Conservation (phyloP, 768 basidiomycete genomes). For the Suillus americanus region DNA sequence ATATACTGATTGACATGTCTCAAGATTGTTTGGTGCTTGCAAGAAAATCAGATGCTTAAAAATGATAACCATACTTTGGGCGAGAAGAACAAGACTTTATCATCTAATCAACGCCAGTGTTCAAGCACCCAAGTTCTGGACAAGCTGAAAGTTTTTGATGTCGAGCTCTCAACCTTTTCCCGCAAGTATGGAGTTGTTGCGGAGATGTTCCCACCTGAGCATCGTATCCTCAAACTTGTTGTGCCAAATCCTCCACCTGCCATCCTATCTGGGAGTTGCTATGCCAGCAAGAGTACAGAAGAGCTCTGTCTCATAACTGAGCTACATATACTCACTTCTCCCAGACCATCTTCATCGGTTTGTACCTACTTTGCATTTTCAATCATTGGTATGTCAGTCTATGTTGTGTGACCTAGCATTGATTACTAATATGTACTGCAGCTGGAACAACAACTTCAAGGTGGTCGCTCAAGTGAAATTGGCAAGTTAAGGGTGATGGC, state of each 20-base stretch:
- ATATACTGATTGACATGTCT: no score
- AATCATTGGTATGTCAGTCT: background rate
- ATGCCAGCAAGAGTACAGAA: background rate
- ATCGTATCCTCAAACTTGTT: no score
- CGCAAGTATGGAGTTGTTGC: background rate
- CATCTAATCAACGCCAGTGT: background rate
- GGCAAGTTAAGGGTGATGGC: background rate
- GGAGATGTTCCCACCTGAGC: slow-evolving; percentile 2
- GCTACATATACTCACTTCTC: background rate
- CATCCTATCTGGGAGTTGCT: background rate
- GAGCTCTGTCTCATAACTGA: background rate
- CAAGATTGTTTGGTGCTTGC: background rate
- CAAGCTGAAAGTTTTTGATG: background rate
- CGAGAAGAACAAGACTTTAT: background rate
- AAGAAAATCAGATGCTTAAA: background rate
- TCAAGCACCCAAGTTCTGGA: background rate
- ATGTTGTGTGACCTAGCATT: background rate
- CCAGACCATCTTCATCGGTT: background rate
- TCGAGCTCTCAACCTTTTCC: background rate
- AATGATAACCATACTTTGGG: background rate
- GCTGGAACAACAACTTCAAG: background rate
- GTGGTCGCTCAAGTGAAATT: background rate
- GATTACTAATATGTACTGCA: background rate
- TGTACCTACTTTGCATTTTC: background rate
- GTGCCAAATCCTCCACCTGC: background rate